Conservation (phyloP, 2,329 filamentous ascomycete genomes). For the Ophiognomonia clavigignenti-juglandacearum region DNA sequence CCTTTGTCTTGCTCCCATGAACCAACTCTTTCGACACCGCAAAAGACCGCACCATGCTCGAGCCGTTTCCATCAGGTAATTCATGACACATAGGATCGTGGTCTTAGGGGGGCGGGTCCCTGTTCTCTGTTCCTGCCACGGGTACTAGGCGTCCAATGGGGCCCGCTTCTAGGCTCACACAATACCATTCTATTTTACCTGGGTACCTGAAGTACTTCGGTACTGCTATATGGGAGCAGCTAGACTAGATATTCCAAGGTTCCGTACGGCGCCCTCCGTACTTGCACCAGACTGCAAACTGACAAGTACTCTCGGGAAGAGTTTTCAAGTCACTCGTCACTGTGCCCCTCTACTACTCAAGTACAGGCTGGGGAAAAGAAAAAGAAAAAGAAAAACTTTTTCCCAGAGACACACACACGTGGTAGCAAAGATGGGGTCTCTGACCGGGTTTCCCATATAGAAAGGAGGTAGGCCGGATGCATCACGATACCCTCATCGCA, state of each 20-base stretch:
- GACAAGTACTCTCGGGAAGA: too few species aligned
- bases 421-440: background rate
- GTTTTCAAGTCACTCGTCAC: too few species aligned
- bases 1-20: too few species aligned
- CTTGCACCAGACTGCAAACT: too few species aligned
- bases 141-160: background rate
- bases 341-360: too few species aligned
- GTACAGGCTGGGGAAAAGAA: too few species aligned
- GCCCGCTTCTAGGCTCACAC: background rate
- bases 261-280: too few species aligned
- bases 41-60: background rate
- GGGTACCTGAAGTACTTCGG: slow-evolving; percentile 17
- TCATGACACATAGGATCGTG: slow-evolving; percentile 20
- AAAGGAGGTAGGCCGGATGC: background rate
- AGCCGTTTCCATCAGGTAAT: slow-evolving; percentile 21
- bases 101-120: background rate
- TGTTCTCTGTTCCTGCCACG: slow-evolving; percentile 1
- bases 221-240: slow-evolving; percentile 1
- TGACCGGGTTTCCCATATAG: background rate
- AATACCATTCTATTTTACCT: background rate
- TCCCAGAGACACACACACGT: background rate
- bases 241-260: background rate
- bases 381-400: too few species aligned
- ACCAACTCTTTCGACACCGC: too few species aligned
- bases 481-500: background rate